Evolutionary conservation across 2,329 filamentous ascomycete species (phyloP).

Genomic region (Incumbomyces lentus): DNA sequence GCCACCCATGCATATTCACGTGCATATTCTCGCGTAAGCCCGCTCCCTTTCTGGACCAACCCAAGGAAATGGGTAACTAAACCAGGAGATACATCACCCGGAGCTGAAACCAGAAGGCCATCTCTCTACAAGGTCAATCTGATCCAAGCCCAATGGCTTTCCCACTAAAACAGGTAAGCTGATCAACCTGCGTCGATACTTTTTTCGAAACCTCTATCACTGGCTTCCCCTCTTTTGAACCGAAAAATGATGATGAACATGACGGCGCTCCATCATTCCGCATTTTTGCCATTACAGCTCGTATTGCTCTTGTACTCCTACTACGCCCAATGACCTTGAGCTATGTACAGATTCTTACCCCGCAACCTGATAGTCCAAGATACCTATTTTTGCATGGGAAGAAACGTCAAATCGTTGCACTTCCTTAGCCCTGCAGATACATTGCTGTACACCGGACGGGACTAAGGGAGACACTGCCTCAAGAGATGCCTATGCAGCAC

Average conservation of each 20-base stretch:
- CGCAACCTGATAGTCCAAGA: not conserved
- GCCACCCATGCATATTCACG: too few species aligned
- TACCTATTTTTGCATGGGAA: not conserved
- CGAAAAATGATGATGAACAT: slow-evolving; percentile 1
- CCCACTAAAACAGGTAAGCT: not conserved
- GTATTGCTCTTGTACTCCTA: not conserved
- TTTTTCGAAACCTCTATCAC: not conserved
- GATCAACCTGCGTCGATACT: not conserved
- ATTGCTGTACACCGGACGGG: not conserved
- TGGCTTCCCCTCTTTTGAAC: slow-evolving; percentile 5
- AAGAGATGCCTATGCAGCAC: not conserved
- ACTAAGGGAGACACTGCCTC: not conserved
- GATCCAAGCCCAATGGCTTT: not conserved
- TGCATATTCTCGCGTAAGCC: too few species aligned
- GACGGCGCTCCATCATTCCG: not conserved
- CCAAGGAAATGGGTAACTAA: too few species aligned
- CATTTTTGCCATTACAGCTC: not conserved
- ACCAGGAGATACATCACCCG: too few species aligned
- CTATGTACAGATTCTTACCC: not conserved
- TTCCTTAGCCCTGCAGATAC: not conserved
- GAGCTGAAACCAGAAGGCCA: too few species aligned
- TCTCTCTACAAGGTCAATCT: too few species aligned
- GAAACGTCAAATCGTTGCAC: not conserved
- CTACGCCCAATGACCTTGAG: not conserved
- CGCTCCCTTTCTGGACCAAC: too few species aligned